Evolutionary conservation across 202 grass and related monocot species (phyloP).

Genomic region (Zoysia matrella): DNA sequence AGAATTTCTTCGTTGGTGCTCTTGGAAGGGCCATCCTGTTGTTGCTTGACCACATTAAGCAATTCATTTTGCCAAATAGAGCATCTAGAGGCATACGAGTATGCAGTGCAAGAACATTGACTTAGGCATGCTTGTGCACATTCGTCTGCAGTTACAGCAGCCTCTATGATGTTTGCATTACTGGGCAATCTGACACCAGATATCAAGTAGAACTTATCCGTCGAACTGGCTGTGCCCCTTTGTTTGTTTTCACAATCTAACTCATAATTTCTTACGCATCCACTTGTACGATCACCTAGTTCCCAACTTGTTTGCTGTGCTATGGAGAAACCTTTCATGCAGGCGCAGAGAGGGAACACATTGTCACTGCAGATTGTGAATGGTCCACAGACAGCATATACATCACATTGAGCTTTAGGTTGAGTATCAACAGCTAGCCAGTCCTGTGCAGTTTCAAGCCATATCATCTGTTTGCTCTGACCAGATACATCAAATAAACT

Average conservation of each 20-base stretch:
- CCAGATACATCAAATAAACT: background rate
- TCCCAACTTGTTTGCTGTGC: background rate
- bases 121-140: slow-evolving; percentile 8
- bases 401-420: background rate
- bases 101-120: slow-evolving; percentile 19
- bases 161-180: slow-evolving; percentile 7
- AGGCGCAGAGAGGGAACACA: background rate
- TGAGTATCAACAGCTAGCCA: background rate
- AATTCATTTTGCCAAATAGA: slow-evolving; percentile 18
- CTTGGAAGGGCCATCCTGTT: background rate
- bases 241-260: slow-evolving; percentile 1
- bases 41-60: slow-evolving; percentile 6
- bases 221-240: background rate
- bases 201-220: slow-evolving; percentile 9
- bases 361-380: background rate
- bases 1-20: background rate
- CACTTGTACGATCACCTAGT: background rate
- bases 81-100: background rate
- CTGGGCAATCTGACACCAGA: background rate
- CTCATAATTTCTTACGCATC: background rate
- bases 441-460: background rate
- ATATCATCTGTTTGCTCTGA: background rate
- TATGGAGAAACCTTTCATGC: background rate
- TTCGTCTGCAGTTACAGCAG: background rate
- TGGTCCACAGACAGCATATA: background rate